Evolutionary conservation across 805 yeast species (phyloP).

Genomic region (Cephaloascus albidus): DNA sequence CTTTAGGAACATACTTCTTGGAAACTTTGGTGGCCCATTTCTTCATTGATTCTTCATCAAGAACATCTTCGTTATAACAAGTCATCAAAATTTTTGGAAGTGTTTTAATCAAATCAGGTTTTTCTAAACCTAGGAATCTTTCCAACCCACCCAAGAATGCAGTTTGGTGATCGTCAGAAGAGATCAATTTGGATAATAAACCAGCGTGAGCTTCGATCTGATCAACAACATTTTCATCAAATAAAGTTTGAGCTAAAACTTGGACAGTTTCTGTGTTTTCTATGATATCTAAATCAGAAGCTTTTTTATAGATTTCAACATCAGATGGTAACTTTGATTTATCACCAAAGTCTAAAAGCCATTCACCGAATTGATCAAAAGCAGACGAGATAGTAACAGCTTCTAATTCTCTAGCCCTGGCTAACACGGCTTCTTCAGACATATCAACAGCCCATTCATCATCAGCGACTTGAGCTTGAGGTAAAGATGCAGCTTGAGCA

Average conservation of each 20-base stretch:
- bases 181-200: slow-evolving; percentile 67
- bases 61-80: slow-evolving; percentile 74
- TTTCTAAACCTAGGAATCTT: slow-evolving; percentile 78
- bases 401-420: slow-evolving; percentile 83
- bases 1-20: slow-evolving; percentile 90
- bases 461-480: slow-evolving; percentile 63
- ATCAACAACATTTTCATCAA: slow-evolving; percentile 64
- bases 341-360: slow-evolving; percentile 55
- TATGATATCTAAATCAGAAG: slow-evolving; percentile 66
- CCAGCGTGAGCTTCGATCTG: slow-evolving; percentile 77
- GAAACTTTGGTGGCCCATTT: slow-evolving; percentile 89
- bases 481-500: slow-evolving; percentile 71
- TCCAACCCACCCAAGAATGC: slow-evolving; percentile 94
- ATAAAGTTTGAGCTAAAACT: slow-evolving; percentile 86
- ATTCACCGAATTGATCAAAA: slow-evolving; percentile 79
- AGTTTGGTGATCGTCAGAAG: slow-evolving; percentile 64
- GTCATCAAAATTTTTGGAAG: slow-evolving; percentile 78
- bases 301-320: slow-evolving; percentile 87
- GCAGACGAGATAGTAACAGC: slow-evolving; percentile 39
- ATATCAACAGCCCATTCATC: slow-evolving; percentile 98
- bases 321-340: slow-evolving; percentile 65
- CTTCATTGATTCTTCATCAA: slow-evolving; percentile 72
- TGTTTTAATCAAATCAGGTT: slow-evolving; percentile 54
- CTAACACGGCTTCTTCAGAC: slow-evolving; percentile 91
- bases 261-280: slow-evolving; percentile 72